Evolutionary conservation across 345 rosid genomes (phyloP), one percentile per base, ranked within the genome.

Genomic region (Citrus inodora): DNA sequence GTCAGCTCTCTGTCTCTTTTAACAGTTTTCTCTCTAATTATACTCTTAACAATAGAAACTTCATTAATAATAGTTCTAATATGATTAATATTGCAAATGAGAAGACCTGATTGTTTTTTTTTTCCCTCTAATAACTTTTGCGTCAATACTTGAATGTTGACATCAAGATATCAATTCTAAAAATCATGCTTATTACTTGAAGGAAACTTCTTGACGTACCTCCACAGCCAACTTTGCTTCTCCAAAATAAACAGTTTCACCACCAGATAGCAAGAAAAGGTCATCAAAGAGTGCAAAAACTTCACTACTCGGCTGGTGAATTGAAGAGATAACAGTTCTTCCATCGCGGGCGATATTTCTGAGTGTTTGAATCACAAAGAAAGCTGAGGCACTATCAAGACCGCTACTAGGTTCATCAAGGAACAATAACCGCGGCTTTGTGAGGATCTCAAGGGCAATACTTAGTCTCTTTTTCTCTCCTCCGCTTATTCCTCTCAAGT

Each of bases 221-320:
- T 92, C 89, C 7, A 85, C 63, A 9, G 94, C 94, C 76, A 74
- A 77, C 87, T 87, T 92, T 19, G 92, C 89, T 75, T 90, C 94
- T 75, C 92, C 94, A 69, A 89, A 92, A 69, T 88, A 92, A 48
- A 92, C 94, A 76, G 88, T 78, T 67, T 92, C 97, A 6, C 97
- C 97, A 25, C 85, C 21, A 42, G 97, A 92, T 10, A 92, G 83
- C 83, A 92, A 82, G 88, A 85, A 90, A 74, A 92, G 92, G 71
- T 92, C 90, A 84, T 92, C 92, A 74, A 92, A 92, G 46, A 88
- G 86, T 1, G 97, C 90, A 78, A 92, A 92, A 55, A 92, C 97
- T 75, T 90, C 97, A 66, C 97, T 88, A 7, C 97, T 92, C 0
- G 97, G 97, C 85, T 92, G 94, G 78, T 92, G 97, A 85, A 92